These are phyloP conservation scores for Metarhizium sp. DNA, from an alignment of 2,329 filamentous ascomycete species.

Conservation along the genomic window DNA sequence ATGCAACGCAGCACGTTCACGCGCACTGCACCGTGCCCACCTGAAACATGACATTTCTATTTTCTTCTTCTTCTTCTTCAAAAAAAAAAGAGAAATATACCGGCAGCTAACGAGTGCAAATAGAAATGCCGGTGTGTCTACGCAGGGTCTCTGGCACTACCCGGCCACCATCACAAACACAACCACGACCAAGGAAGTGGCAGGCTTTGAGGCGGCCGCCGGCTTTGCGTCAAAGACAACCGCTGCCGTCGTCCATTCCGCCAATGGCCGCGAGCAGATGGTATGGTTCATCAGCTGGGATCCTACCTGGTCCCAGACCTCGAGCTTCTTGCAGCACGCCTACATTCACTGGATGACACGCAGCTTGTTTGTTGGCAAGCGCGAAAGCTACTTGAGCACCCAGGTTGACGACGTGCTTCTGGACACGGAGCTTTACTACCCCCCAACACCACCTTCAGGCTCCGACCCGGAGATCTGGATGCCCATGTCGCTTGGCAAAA, in stretches of 20 bases:
- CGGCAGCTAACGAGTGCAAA: neutral
- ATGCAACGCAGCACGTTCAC: conserved; percentile 11
- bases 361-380: conserved; percentile 47
- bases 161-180: conserved; percentile 45
- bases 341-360: conserved; percentile 55
- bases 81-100: too few species aligned
- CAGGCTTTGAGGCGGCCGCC: conserved; percentile 38
- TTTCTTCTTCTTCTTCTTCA: too few species aligned
- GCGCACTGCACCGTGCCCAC: neutral
- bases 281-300: conserved; percentile 48
- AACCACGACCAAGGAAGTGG: conserved; percentile 43
- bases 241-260: conserved; percentile 51
- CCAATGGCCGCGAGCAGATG: conserved; percentile 49
- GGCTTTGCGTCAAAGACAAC: conserved; percentile 28
- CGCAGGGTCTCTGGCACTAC: conserved; percentile 47
- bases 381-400: conserved; percentile 43
- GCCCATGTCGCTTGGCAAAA: conserved; percentile 32
- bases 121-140: conserved; percentile 35
- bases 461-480: conserved; percentile 36
- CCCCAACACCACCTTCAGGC: conserved; percentile 39
- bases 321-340: conserved; percentile 50
- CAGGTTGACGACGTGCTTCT: conserved; percentile 57
- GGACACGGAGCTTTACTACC: conserved; percentile 37
- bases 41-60: too few species aligned
- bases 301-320: conserved; percentile 34